Evolutionary conservation across 805 yeast genomes (phyloP).

Genomic region (Candida namnaoensis): DNA sequence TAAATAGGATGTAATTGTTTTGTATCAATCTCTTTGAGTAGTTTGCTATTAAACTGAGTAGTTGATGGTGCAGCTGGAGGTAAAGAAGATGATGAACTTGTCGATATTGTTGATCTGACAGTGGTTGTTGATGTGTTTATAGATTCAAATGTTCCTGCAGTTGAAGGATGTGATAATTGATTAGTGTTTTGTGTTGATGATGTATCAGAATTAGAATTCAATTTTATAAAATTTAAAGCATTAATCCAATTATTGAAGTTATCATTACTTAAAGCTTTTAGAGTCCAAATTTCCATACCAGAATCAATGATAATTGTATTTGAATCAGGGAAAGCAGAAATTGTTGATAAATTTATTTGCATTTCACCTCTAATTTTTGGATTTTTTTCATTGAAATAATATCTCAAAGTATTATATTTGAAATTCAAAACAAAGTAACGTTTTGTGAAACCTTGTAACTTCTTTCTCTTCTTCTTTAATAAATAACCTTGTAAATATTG

Average conservation of each 20-base stretch:
- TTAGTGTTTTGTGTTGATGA: no score
- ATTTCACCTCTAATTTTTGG: slow-evolving; percentile 82
- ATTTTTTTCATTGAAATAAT: slow-evolving; percentile 63
- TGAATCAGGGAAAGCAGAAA: slow-evolving; percentile 64
- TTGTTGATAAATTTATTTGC: slow-evolving; percentile 76
- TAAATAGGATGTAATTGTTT: not conserved
- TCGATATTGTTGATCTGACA: no score
- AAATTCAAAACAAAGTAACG: slow-evolving; percentile 79
- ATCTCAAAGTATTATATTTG: slow-evolving; percentile 75
- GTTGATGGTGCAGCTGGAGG: not conserved
- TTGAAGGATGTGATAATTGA: no score
- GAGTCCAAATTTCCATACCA: slow-evolving; percentile 90
- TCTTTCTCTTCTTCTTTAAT: slow-evolving; percentile 74
- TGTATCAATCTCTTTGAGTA: not conserved
- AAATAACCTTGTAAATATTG: slow-evolving; percentile 72
- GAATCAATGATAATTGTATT: slow-evolving; percentile 78
- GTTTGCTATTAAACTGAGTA: not conserved
- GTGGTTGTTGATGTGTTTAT: no score
- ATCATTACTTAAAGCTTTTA: slow-evolving; percentile 54
- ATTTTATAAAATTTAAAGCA: slow-evolving; percentile 48
- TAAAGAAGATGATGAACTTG: not conserved
- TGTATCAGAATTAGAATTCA: slow-evolving; percentile 1
- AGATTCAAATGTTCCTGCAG: no score
- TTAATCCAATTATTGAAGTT: slow-evolving; percentile 80
- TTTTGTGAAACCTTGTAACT: slow-evolving; percentile 78